Evolutionary conservation across 2,329 filamentous ascomycete species (phyloP), one percentile per base, ranked within the genome.

Genomic region (Metarhizium brunneum): DNA sequence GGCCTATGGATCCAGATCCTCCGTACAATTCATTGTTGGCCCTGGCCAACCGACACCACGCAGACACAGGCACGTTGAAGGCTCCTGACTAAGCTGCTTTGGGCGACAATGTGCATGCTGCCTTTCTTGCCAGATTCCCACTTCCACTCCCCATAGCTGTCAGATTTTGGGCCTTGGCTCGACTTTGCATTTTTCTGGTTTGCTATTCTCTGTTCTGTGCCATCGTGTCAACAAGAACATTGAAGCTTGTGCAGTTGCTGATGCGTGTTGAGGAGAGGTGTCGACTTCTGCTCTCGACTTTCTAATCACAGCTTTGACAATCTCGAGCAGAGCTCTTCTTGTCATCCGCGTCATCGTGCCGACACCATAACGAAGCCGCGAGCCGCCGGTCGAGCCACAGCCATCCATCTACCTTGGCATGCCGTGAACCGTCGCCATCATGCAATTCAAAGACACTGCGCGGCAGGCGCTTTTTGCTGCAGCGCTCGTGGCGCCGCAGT

Each of bases 401-500:
- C 2, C 35, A 47, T 18, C 32, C 48, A 51, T 47, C 30, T 38
- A 36, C 48, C 42, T 51, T 55, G 54, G 30, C 53, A 58, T 58
- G 53, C 16, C 47, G 32, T 48, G 52, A 42, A 32, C 20, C 50
- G 49, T 40, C 48, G 25, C 38, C 59, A 70, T 56, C 6, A 82
- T 82, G 79, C 71, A 75, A 58, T 63, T 75, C 59, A 71, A 67
- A 67, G 69, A 72, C 54, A 64, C 71, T 60, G 72, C 73, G 76
- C 75, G 76, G 29, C 71, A 76, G 68, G 76, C 77, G 68, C 73
- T 82, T 53, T 66, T 81, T 25, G 70, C 75, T 49, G 71, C 79
- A 30, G 66, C 83, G 50, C 66, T 84, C 42, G 71, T 75, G 50
- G 66, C 76, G 32, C 79, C 83, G 29, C 76, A 81, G 59, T 68